These are phyloP conservation scores for Brassica hybrid DNA, from an alignment of 441 rosid genomes.

Conservation along the genomic window DNA sequence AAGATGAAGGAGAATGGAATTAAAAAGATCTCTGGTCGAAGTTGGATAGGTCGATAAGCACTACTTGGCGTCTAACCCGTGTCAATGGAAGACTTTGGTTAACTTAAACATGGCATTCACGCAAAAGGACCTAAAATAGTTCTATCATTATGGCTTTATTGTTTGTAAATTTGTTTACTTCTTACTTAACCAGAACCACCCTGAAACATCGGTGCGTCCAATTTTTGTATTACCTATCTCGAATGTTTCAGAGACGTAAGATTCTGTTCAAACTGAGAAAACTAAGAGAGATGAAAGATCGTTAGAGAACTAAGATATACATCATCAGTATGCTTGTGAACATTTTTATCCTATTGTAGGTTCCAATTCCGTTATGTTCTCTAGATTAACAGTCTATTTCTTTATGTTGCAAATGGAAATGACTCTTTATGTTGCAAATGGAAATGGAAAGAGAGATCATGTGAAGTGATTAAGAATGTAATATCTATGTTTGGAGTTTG, in stretches of 20 bases:
- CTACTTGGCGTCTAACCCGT: neutral
- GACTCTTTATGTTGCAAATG: too few species aligned
- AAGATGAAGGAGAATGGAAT: conserved; percentile 74
- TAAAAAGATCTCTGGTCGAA: conserved; percentile 64
- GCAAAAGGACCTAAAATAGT: conserved; percentile 11
- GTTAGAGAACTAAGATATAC: neutral
- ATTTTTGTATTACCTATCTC: neutral
- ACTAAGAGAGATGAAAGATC: neutral
- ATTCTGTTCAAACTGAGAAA: neutral
- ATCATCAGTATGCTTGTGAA: too few species aligned
- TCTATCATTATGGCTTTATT: conserved; percentile 17
- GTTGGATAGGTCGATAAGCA: conserved; percentile 48
- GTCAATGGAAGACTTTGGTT: neutral
- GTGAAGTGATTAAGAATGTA: too few species aligned
- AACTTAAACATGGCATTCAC: conserved; percentile 1
- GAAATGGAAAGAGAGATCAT: too few species aligned
- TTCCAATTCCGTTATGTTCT: too few species aligned
- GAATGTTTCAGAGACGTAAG: neutral
- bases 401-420: too few species aligned
- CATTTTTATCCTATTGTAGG: too few species aligned
- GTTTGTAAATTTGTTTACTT: neutral
- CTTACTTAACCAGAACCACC: neutral
- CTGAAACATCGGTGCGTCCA: neutral
- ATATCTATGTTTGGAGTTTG: too few species aligned
- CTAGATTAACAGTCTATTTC: too few species aligned